Evolutionary conservation across 345 rosid species (phyloP), one percentile per base, ranked within the genome.

Genomic region (Citrus trifoliata): DNA sequence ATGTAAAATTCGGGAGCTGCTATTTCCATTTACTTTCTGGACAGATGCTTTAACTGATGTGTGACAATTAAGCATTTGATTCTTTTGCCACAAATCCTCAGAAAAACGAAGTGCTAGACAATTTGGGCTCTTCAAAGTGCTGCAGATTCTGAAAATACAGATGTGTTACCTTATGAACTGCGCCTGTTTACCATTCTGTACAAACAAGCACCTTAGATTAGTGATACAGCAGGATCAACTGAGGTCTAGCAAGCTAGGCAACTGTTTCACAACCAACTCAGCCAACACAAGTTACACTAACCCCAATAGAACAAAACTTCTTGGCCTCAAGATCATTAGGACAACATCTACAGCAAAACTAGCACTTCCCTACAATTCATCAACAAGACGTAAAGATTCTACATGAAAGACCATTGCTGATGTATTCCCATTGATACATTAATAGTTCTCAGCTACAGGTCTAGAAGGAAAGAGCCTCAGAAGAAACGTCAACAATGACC

Each of bases 401-500:
- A 7, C 51, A 30, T 7, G 59, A 73, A 67, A 27, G 63, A 33
- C 25, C 21, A 30, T 33, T 25, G 14, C 8, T 4, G 27, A 70
- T 19, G 40, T 46, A 27, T 30, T 6, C 63, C 77, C 48, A 27
- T 35, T 25, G 61, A 81, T 63, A 53, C 6, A 69, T 87, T 76
- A 92, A 81, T 92, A 92, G 79, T 91, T 91, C 86, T 92, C 94
- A 33, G 93, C 82, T 24, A 88, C 97, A 46, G 94, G 95, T 85
- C 93, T 92, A 24, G 95, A 93, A 79, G 97, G 98, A 63, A 93
- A 93, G 24, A 93, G 93, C 81, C 98, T 88, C 84, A 87, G 75
- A 62, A 93, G 94, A 75, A 93, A 90, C 30, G 98, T 91, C 74
- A 91, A 56, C 66, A 93, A 78, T 38, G 95, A 90, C 98, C 98